These are phyloP conservation scores for Cyberlindnera euphorbiiphila DNA, from an alignment of 805 yeast species.

Conservation along the genomic window DNA sequence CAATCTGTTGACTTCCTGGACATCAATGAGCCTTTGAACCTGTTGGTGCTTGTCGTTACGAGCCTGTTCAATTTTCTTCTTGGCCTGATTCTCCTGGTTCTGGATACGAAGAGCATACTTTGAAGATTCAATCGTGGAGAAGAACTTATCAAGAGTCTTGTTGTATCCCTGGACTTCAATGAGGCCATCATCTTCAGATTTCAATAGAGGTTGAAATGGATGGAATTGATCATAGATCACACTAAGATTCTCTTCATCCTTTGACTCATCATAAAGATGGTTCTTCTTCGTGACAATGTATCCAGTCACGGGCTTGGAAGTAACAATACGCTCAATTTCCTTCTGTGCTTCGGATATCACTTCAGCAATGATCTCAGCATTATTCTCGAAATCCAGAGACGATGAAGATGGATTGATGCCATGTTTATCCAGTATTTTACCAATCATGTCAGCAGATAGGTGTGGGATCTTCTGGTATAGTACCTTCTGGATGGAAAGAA, in stretches of 20 bases:
- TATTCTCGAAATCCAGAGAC: constrained; percentile 27
- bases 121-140: constrained; percentile 79
- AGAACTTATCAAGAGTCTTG: constrained; percentile 75
- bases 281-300: constrained; percentile 62
- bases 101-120: constrained; percentile 72
- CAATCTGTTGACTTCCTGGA: constrained; percentile 57
- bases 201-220: constrained; percentile 56
- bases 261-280: constrained; percentile 40
- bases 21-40: constrained; percentile 57
- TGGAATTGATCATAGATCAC: constrained; percentile 62
- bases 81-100: constrained; percentile 72
- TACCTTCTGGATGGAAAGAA: constrained; percentile 63
- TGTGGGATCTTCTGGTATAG: constrained; percentile 66
- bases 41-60: constrained; percentile 67
- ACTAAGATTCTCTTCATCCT: constrained; percentile 40
- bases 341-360: constrained; percentile 46
- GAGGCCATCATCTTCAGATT: constrained; percentile 34
- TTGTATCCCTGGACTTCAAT: constrained; percentile 64
- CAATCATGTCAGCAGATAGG: constrained; percentile 74
- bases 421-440: constrained; percentile 44
- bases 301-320: constrained; percentile 44
- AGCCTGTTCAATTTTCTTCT: constrained; percentile 70
- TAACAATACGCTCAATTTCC: constrained; percentile 37
- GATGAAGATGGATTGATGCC: constrained; percentile 46
- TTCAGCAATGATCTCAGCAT: constrained; percentile 32